phyloP scores from a whole-genome alignment of 495 filamentous ascomycete species.

The Xylaria scruposa region DNA sequence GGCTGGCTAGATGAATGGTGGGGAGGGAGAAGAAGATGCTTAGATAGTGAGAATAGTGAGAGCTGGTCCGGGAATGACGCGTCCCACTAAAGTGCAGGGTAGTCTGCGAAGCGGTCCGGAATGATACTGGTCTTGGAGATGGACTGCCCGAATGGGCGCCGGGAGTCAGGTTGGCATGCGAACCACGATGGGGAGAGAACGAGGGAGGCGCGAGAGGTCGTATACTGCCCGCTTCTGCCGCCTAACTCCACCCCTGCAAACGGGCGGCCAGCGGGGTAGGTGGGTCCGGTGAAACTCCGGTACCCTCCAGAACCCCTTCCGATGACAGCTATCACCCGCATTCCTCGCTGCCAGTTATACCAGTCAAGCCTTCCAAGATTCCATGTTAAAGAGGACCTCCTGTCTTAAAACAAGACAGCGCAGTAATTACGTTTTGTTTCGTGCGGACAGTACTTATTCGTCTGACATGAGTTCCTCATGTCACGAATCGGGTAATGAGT shows the following conservation, averaged over 20 bases:
- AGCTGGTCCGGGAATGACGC: background rate
- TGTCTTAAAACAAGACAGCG: background rate
- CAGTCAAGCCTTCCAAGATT: background rate
- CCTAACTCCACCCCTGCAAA: constrained; percentile 13
- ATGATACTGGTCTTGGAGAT: background rate
- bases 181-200: constrained; percentile 13
- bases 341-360: background rate
- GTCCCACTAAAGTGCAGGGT: constrained; percentile 11
- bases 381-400: background rate
- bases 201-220: constrained; percentile 3
- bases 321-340: background rate
- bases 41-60: background rate
- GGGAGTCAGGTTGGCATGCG: constrained; percentile 1
- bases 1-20: constrained; percentile 37
- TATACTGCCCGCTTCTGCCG: constrained; percentile 12
- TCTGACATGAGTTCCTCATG: background rate
- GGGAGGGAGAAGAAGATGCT: constrained; percentile 24
- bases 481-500: background rate
- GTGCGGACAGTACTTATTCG: background rate
- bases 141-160: constrained; percentile 21
- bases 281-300: constrained; percentile 33
- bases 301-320: background rate
- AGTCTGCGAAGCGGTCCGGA: constrained; percentile 2
- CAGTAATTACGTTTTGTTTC: background rate
- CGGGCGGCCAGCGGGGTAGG: constrained; percentile 24